These are phyloP conservation scores for Tetrapisispora namnaoensis DNA, from an alignment of 805 yeast species.

Conservation along the genomic window DNA sequence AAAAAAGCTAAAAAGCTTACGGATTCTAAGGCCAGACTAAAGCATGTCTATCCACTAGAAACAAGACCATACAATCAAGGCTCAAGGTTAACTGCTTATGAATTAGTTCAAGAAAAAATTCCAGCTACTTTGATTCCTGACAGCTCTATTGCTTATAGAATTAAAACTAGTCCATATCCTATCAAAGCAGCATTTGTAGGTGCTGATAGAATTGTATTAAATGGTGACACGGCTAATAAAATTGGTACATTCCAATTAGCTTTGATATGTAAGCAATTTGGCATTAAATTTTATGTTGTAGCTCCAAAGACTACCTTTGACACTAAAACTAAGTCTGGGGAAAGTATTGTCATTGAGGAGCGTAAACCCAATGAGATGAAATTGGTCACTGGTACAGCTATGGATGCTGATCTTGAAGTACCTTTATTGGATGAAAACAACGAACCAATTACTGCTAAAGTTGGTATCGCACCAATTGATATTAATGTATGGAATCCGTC, in stretches of 20 bases:
- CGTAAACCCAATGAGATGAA: slow-evolving; percentile 76
- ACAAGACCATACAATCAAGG: slow-evolving; percentile 98
- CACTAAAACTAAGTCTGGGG: slow-evolving; percentile 53
- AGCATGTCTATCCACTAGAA: slow-evolving; percentile 78
- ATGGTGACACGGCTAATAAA: slow-evolving; percentile 95
- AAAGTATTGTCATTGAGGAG: slow-evolving; percentile 73
- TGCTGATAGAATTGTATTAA: slow-evolving; percentile 85
- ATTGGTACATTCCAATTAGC: slow-evolving; percentile 92
- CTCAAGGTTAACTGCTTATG: slow-evolving; percentile 85
- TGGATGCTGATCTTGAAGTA: slow-evolving; percentile 25
- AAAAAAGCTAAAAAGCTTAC: slow-evolving; percentile 19
- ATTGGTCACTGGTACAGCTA: slow-evolving; percentile 57
- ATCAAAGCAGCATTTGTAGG: slow-evolving; percentile 85
- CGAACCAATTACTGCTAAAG: slow-evolving; percentile 36
- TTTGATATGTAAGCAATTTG: slow-evolving; percentile 51
- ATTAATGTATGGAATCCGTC: slow-evolving; percentile 93
- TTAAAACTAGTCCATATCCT: slow-evolving; percentile 44
- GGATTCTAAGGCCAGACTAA: slow-evolving; percentile 38
- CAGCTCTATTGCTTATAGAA: slow-evolving; percentile 77
- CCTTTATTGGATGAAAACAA: slow-evolving; percentile 20
- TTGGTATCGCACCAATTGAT: slow-evolving; percentile 77
- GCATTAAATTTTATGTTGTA: slow-evolving; percentile 80
- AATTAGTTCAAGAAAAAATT: slow-evolving; percentile 71
- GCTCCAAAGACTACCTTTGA: slow-evolving; percentile 94
- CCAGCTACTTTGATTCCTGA: slow-evolving; percentile 88